Evolutionary conservation across 2,329 filamentous ascomycete species (phyloP).

Genomic region (Stachybotrys chartarum): DNA sequence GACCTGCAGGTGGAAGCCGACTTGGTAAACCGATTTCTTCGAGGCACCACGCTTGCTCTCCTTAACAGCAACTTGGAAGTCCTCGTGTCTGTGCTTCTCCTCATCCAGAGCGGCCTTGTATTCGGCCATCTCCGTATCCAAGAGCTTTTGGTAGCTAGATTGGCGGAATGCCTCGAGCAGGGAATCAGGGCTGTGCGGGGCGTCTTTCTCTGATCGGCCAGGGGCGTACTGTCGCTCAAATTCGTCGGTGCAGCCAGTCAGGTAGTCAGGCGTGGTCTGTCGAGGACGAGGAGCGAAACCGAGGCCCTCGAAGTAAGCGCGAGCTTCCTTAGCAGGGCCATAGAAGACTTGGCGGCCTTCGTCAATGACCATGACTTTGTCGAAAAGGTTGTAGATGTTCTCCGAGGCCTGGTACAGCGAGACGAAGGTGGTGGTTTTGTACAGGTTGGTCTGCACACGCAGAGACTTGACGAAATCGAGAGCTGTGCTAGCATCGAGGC

Average conservation of each 20-base stretch:
- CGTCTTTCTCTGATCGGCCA: constrained; percentile 57
- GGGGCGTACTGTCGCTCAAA: constrained; percentile 72
- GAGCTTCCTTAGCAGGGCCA: constrained; percentile 59
- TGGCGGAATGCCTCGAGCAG: constrained; percentile 64
- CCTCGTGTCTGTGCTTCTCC: constrained; percentile 62
- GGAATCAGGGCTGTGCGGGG: constrained; percentile 60
- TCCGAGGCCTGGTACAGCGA: constrained; percentile 82
- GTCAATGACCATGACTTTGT: constrained; percentile 80
- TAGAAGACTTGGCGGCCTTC: constrained; percentile 71
- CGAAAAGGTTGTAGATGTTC: constrained; percentile 71
- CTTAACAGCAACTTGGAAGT: constrained; percentile 67
- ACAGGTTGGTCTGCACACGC: constrained; percentile 75
- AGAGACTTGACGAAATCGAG: constrained; percentile 63
- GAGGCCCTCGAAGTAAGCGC: constrained; percentile 68
- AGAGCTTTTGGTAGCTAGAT: constrained; percentile 48
- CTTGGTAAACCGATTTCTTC: constrained; percentile 71
- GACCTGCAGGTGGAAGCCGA: constrained; percentile 76
- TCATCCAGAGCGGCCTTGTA: constrained; percentile 60
- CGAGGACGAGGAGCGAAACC: constrained; percentile 69
- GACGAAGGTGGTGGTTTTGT: constrained; percentile 77
- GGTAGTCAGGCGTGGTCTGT: constrained; percentile 74
- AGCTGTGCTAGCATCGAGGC: constrained; percentile 61
- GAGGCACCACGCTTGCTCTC: constrained; percentile 75
- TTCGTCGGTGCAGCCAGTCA: constrained; percentile 77
- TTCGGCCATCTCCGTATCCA: constrained; percentile 58